A percentile compares a stretch with the other conserved stretches of the same genome.
These are phyloP conservation scores for Lathyrus tuberosus DNA, from an alignment of 306 rosid species.

Conservation along the genomic window DNA sequence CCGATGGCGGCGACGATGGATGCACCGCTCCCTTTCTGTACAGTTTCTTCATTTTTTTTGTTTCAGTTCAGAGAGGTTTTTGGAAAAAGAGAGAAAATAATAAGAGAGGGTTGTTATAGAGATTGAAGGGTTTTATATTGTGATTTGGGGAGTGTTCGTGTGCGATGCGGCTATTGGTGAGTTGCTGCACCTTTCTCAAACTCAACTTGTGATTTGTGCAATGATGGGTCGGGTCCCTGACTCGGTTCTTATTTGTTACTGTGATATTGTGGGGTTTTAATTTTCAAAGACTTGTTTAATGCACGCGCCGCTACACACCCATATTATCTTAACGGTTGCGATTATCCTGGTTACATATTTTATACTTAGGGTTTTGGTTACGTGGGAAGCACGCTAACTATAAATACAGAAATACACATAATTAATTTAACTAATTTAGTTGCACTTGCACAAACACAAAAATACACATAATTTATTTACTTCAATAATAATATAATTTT, in stretches of 20 bases:
- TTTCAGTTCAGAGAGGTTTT: not conserved
- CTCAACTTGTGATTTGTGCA: not conserved
- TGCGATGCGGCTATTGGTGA: conserved; percentile 43
- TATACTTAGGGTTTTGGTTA: not conserved
- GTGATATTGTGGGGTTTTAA: conserved; percentile 5
- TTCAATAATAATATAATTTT: too few relatives aligned
- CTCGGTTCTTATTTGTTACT: not conserved
- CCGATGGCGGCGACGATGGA: conserved; percentile 60
- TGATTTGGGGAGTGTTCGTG: conserved; percentile 26
- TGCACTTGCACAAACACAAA: too few relatives aligned
- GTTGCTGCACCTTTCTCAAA: not conserved
- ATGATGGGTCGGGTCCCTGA: too few relatives aligned
- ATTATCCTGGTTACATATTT: not conserved
- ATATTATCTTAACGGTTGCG: not conserved
- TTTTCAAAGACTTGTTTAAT: not conserved
- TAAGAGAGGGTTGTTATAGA: not conserved
- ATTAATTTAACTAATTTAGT: too few relatives aligned
- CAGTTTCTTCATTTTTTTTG: conserved; percentile 70
- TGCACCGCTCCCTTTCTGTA: conserved; percentile 81
- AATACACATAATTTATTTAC: too few relatives aligned
- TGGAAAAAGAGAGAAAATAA: not conserved
- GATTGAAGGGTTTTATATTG: not conserved
- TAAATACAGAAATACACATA: too few relatives aligned
- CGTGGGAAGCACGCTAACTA: not conserved
- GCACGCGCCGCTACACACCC: not conserved